phyloP scores from a whole-genome alignment of 345 rosid species.

The Syzygium jambos region DNA sequence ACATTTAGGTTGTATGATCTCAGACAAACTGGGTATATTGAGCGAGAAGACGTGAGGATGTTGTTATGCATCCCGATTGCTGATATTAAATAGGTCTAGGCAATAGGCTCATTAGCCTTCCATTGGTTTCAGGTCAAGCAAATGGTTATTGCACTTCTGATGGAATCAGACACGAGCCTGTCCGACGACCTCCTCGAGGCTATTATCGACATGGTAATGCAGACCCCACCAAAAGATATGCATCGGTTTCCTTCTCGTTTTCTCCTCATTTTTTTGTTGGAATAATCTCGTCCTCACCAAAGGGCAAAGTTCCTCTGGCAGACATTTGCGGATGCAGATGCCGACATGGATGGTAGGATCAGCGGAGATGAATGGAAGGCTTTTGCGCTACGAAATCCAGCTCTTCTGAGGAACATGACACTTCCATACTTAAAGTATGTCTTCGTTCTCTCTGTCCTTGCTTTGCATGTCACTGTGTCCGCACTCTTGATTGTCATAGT shows the following conservation, averaged over 20 bases:
- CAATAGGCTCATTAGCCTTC: background rate
- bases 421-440: slow-evolving; percentile 63
- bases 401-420: slow-evolving; percentile 69
- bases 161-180: slow-evolving; percentile 51
- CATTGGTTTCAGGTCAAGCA: slow-evolving; percentile 53
- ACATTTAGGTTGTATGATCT: slow-evolving; percentile 81
- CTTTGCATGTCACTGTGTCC: background rate
- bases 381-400: slow-evolving; percentile 45
- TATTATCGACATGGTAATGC: slow-evolving; percentile 55
- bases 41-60: slow-evolving; percentile 67
- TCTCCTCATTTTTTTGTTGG: background rate
- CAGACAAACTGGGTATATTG: slow-evolving; percentile 76
- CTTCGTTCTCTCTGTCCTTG: background rate
- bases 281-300: background rate
- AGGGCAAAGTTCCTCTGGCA: slow-evolving; percentile 5
- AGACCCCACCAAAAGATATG: background rate
- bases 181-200: slow-evolving; percentile 53
- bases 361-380: slow-evolving; percentile 56
- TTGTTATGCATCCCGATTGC: background rate
- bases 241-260: background rate
- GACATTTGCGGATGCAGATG: slow-evolving; percentile 78
- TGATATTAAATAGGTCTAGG: background rate
- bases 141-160: slow-evolving; percentile 69
- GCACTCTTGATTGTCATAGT: background rate
- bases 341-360: slow-evolving; percentile 60